Base-by-base conservation (phyloP, 306 rosid genomes). In the Pterocarpus santalinus region DNA sequence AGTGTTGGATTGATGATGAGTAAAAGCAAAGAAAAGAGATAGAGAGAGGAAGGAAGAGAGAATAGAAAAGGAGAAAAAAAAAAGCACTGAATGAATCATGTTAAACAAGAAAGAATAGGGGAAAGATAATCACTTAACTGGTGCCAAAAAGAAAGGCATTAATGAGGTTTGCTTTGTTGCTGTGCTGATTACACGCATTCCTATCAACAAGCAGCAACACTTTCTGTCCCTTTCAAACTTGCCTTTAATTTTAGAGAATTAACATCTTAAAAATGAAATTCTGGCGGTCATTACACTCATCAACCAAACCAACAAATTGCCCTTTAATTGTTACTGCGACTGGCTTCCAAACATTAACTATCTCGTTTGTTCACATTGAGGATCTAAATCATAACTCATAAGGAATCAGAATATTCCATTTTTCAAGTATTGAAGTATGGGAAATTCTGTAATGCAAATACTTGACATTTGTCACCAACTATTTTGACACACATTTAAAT, bases 161-260 rank as follows among this genome's bases (percentile, higher is more conserved):
- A 15, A 39, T 52, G 68, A 39, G 15, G 4, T 12, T 33, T 68
- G 63, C 46, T 43, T 73, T 16, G 9, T 63, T 63, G 30, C 22
- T 44, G 57, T 35, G 58, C 32, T 43, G 51, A 69, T 46, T 60
- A 44, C 83, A 70, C 83, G 55, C 77, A 47, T 79, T 70, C 83
- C 72, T 36, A 49, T 71, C 44, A 8, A 5, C 4, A 65, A 11
- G 77, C 39, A 33, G 38, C 36, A 57, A 57, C 58, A 7, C 52
- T 49, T 79, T 69, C 46, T 14, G 58, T 68, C 76, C 32, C 11
- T 78, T 68, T 68, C 66, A 57, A 68, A 3, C 15, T 56, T 68
- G 3, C 74, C 32, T 65, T 77, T 65, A 34, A 1, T 64, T 49
- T 49, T 52, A 34, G 33, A 38, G 12, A 53, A 53, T 65, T 77